Percentiles rank a stretch among this genome's conserved stretches.
phyloP scores from a whole-genome alignment of 179 eudicot species.

The Nepenthes alata region DNA sequence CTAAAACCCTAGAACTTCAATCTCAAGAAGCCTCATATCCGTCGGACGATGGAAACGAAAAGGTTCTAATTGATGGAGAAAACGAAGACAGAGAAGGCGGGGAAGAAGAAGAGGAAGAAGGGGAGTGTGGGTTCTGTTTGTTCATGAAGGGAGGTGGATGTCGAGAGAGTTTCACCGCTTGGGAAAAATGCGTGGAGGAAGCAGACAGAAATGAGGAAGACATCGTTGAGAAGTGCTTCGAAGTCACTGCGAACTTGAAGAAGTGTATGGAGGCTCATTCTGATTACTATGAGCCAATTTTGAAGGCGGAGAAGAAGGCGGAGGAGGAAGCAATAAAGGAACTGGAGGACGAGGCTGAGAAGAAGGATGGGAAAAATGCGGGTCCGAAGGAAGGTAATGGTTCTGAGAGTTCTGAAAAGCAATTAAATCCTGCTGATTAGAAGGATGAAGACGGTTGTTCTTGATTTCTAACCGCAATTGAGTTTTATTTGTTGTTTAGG shows the following conservation, averaged over 20 bases:
- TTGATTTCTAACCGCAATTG: too few relatives aligned
- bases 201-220: slow-evolving; percentile 48
- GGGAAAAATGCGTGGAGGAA: slow-evolving; percentile 64
- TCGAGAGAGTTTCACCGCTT: slow-evolving; percentile 37
- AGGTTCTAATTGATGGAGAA: slow-evolving; percentile 7
- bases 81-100: slow-evolving; percentile 11
- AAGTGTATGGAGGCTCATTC: slow-evolving; percentile 67
- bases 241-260: slow-evolving; percentile 40
- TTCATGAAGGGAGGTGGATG: slow-evolving; percentile 80
- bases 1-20: slow-evolving; percentile 10
- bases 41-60: slow-evolving; percentile 9
- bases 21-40: background rate
- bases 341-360: slow-evolving; percentile 22
- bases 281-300: slow-evolving; percentile 51
- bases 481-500: slow-evolving; percentile 1
- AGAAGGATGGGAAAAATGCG: slow-evolving; percentile 2
- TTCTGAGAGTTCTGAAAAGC: background rate
- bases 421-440: too few relatives aligned
- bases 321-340: slow-evolving; percentile 37
- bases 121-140: slow-evolving; percentile 71
- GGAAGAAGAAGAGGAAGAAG: slow-evolving; percentile 47
- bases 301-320: slow-evolving; percentile 49
- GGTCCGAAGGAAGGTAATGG: background rate
- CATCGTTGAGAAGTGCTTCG: slow-evolving; percentile 49
- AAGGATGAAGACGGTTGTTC: background rate